Conservation (phyloP, 2,329 filamentous ascomycete species). For the Dryadomyces sulphureus region DNA sequence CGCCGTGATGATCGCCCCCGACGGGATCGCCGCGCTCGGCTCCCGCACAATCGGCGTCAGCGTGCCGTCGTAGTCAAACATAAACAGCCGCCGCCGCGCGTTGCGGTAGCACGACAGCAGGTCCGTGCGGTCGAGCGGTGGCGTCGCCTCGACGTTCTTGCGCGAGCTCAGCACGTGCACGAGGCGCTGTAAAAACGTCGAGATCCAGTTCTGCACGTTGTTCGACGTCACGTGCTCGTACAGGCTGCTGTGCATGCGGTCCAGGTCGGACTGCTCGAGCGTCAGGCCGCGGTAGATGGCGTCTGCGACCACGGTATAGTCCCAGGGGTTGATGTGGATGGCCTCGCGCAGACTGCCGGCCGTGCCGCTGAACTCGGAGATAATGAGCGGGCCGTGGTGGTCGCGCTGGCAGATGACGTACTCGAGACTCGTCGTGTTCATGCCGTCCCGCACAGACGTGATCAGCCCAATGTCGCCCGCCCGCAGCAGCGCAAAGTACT, state of each 20-base stretch:
- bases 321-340: constrained; percentile 95
- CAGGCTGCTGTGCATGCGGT: constrained; percentile 55
- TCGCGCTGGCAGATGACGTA: constrained; percentile 88
- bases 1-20: constrained; percentile 65
- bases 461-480: constrained; percentile 86
- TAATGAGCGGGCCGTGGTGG: constrained; percentile 71
- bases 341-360: constrained; percentile 73
- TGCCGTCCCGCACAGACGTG: constrained; percentile 88
- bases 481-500: constrained; percentile 89
- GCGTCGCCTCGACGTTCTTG: constrained; percentile 62
- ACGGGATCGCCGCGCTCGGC: constrained; percentile 76
- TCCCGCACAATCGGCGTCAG: constrained; percentile 91
- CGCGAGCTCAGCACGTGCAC: constrained; percentile 68
- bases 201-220: constrained; percentile 77
- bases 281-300: constrained; percentile 70
- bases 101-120: constrained; percentile 61
- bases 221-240: constrained; percentile 76
- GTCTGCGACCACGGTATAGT: constrained; percentile 67
- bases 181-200: constrained; percentile 62
- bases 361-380: constrained; percentile 94
- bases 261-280: constrained; percentile 53
- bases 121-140: constrained; percentile 60
- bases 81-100: constrained; percentile 71
- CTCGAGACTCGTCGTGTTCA: constrained; percentile 95
- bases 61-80: constrained; percentile 98